Conservation (phyloP, 1,284 basidiomycete species). For the Trichosporon sp. region DNA sequence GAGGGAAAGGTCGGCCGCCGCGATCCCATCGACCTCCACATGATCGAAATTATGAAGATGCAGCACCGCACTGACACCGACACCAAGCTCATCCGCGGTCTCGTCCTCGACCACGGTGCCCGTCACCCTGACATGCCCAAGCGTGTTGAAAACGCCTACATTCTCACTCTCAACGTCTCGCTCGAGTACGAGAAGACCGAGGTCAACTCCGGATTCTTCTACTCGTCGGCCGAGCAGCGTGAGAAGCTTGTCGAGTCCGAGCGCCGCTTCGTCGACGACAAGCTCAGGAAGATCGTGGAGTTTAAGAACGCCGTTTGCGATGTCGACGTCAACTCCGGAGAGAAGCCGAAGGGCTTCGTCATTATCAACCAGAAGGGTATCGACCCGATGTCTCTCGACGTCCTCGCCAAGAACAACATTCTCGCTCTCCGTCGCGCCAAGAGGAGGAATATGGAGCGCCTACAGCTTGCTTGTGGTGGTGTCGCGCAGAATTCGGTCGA, state of each 20-base stretch:
- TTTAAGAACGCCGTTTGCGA: slow-evolving; percentile 96
- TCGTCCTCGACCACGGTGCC: slow-evolving; percentile 86
- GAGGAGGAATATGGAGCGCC: slow-evolving; percentile 91
- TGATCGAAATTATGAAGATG: slow-evolving; percentile 99
- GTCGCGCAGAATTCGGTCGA: slow-evolving; percentile 97
- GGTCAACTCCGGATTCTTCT: slow-evolving; percentile 99
- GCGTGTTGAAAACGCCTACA: slow-evolving; percentile 91
- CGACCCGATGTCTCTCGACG: slow-evolving; percentile 93
- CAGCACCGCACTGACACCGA: slow-evolving; percentile 97
- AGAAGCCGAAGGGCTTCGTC: slow-evolving; percentile 76
- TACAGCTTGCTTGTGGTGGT: slow-evolving; percentile 92
- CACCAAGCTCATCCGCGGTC: slow-evolving; percentile 91
- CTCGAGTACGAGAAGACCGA: slow-evolving; percentile 99
- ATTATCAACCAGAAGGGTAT: slow-evolving; percentile 99
- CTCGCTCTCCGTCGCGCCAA: slow-evolving; percentile 91
- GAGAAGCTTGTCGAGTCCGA: slow-evolving; percentile 99
- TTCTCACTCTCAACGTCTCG: slow-evolving; percentile 94
- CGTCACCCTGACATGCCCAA: slow-evolving; percentile 99
- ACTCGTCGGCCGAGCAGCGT: slow-evolving; percentile 95
- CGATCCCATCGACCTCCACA: slow-evolving; percentile 95
- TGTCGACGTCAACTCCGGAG: slow-evolving; percentile 64
- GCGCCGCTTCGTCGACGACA: slow-evolving; percentile 86
- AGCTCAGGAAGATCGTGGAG: slow-evolving; percentile 94
- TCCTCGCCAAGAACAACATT: slow-evolving; percentile 95
- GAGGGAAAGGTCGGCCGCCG: slow-evolving; percentile 64